Evolutionary conservation across 2,329 filamentous ascomycete species (phyloP), one percentile per base, ranked within the genome.

Genomic region (Knoxdaviesia proteae): DNA sequence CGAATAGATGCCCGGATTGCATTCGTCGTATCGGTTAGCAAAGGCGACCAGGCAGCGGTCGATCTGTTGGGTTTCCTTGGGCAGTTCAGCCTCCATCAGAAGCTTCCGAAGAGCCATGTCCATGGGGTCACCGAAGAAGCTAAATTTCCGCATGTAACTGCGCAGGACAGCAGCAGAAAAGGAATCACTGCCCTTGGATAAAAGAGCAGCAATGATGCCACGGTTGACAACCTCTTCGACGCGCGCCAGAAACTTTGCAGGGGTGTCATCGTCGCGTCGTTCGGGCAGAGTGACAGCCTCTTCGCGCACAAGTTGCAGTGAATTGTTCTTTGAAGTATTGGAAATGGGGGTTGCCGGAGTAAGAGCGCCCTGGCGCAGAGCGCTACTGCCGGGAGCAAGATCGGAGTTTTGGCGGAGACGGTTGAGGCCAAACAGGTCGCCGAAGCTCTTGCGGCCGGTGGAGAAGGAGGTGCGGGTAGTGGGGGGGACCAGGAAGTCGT

Each of bases 21-120:
- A 98, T 59, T 98, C 90, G 55, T 96, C 84, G 57, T 98, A 98
- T 45, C 90, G 75, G 56, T 98, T 90, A 0, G 90, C 84, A 60
- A 98, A 96, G 2, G 86, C 81, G 56, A 94, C 84, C 34, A 98
- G 64, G 44, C 90, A 90, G 42, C 90, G 74, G 58, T 98, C 90
- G 48, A 98, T 96, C 53, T 98, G 90, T 58, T 98, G 90, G 0
- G 90, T 96, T 61, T 98, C 90, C 52, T 92, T 94, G 4, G 90
- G 90, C 33, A 98, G 62, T 57, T 96, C 88, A 3, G 90, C 86
- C 55, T 94, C 87, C 82, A 96, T 94, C 44, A 98, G 68, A 40
- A 98, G 69, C 57, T 96, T 96, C 35, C 90, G 77, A 48, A 96
- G 78, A 2, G 88, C 83, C 86, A 98, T 96, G 56, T 98, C 90